Conservation (phyloP, 805 yeast species). For the Candida piceae region DNA sequence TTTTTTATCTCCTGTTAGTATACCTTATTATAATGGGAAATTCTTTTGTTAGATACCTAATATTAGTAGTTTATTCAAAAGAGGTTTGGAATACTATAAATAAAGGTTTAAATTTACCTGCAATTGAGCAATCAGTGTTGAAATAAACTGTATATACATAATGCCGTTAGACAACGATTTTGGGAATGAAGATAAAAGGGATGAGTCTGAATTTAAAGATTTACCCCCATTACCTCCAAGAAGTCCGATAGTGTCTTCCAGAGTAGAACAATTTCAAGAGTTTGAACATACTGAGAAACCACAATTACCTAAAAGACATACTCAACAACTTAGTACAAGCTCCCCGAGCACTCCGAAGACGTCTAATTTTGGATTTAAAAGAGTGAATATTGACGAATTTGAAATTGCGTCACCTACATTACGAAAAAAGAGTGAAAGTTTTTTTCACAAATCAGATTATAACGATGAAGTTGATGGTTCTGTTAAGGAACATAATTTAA, state of each 20-base stretch:
- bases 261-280: background rate
- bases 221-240: slow-evolving; percentile 7
- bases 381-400: slow-evolving; percentile 12
- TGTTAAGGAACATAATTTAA: slow-evolving; percentile 3
- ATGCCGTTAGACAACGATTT: background rate
- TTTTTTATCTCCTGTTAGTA: too few relatives aligned
- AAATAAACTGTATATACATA: too few relatives aligned
- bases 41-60: too few relatives aligned
- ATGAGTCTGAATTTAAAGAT: background rate
- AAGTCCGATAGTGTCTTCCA: background rate
- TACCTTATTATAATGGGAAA: too few relatives aligned
- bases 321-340: background rate
- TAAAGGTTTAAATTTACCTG: too few relatives aligned
- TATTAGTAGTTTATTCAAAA: too few relatives aligned
- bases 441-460: background rate
- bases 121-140: too few relatives aligned
- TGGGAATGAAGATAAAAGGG: too few relatives aligned
- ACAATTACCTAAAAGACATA: slow-evolving; percentile 9
- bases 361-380: slow-evolving; percentile 6
- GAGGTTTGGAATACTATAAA: too few relatives aligned
- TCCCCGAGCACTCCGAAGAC: background rate
- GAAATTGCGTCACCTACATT: slow-evolving; percentile 9
- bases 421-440: background rate
- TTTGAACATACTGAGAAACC: slow-evolving; percentile 3
- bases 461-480: background rate